Evolutionary conservation across 257 asterid species (phyloP).

Genomic region (Gentiana macrophylla): DNA sequence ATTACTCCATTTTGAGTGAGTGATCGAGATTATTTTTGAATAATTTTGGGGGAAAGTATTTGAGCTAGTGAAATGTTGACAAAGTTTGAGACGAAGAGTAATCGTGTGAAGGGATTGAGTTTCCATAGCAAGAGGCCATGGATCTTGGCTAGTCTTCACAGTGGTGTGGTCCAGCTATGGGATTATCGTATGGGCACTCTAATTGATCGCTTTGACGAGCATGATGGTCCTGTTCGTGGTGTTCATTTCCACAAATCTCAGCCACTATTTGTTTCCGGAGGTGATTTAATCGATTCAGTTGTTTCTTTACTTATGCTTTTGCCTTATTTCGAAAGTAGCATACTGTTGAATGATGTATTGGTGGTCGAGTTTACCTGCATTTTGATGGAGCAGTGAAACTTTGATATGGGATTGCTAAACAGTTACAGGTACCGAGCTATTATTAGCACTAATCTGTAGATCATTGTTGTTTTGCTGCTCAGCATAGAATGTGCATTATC

Average conservation of each 20-base stretch:
- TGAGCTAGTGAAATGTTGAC: not conserved
- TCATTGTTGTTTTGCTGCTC: no score
- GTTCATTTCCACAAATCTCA: slow-evolving; percentile 74
- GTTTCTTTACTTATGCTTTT: not conserved
- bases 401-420: no score
- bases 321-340: no score
- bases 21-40: no score
- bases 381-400: no score
- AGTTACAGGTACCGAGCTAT: no score
- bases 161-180: slow-evolving; percentile 13
- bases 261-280: slow-evolving; percentile 30
- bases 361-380: no score
- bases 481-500: no score
- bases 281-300: not conserved
- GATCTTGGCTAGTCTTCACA: slow-evolving; percentile 14
- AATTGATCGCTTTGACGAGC: slow-evolving; percentile 6
- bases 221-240: not conserved
- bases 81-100: slow-evolving; percentile 16
- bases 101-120: slow-evolving; percentile 12
- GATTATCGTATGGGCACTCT: slow-evolving; percentile 12
- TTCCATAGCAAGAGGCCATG: slow-evolving; percentile 14
- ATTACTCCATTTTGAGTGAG: no score
- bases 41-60: no score
- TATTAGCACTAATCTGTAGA: no score
- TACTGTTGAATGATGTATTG: no score